Percentiles rank a stretch among this genome's conserved stretches.
These are phyloP conservation scores for Kandelia obovata DNA, from an alignment of 345 rosid genomes.

Conservation along the genomic window DNA sequence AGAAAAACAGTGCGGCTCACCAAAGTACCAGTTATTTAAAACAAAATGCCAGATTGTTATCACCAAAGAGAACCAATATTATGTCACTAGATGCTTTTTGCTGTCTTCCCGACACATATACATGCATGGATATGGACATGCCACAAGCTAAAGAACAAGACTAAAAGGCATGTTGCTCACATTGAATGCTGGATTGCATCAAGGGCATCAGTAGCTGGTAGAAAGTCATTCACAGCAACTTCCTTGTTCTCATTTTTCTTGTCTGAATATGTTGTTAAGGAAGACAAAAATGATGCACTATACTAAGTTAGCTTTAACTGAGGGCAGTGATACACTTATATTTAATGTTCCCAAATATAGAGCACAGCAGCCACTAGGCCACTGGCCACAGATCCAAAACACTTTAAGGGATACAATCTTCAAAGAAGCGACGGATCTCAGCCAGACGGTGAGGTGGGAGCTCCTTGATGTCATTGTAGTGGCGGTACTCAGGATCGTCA, in stretches of 20 bases:
- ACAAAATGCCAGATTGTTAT: too few species aligned
- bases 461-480: conserved; percentile 31
- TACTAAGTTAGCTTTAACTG: background rate
- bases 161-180: conserved; percentile 14
- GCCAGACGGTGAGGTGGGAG: conserved; percentile 35
- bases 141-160: background rate
- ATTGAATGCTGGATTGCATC: conserved; percentile 28
- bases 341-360: background rate
- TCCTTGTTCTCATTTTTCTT: conserved; percentile 54
- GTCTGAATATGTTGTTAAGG: conserved; percentile 30
- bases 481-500: conserved; percentile 36
- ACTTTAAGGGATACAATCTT: conserved; percentile 30
- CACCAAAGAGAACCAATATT: background rate
- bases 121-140: background rate
- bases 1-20: too few species aligned
- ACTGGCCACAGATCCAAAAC: background rate
- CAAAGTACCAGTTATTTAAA: too few species aligned
- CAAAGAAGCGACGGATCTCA: conserved; percentile 38
- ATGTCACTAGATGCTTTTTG: background rate
- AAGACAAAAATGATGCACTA: background rate
- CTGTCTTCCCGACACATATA: background rate
- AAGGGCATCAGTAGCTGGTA: conserved; percentile 31
- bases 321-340: background rate
- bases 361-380: background rate
- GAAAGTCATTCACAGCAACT: conserved; percentile 35